These are phyloP conservation scores for Aspergillus novoparasiticus DNA, from an alignment of 2,329 filamentous ascomycete genomes.

Conservation along the genomic window DNA sequence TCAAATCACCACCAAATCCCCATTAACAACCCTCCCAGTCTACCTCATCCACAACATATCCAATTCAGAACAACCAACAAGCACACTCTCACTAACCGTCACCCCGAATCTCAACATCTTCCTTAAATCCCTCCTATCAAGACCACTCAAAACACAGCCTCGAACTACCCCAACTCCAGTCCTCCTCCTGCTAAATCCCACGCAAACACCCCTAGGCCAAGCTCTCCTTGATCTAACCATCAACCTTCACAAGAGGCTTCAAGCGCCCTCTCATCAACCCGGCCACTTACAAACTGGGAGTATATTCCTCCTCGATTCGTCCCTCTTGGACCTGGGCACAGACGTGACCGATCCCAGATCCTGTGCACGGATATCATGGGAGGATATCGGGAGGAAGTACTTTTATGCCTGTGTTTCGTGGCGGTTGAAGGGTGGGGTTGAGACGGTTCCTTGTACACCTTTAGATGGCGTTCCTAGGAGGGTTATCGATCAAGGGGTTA, in stretches of 20 bases:
- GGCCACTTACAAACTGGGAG: slow-evolving; percentile 23
- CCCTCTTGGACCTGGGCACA: slow-evolving; percentile 21
- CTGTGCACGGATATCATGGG: slow-evolving; percentile 32
- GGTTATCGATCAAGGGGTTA: background rate
- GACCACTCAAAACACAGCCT: slow-evolving; percentile 2
- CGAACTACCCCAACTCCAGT: slow-evolving; percentile 18
- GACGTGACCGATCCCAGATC: slow-evolving; percentile 22
- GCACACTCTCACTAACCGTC: background rate
- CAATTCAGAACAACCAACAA: background rate
- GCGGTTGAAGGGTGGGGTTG: slow-evolving; percentile 6
- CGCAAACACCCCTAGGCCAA: slow-evolving; percentile 20
- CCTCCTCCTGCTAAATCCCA: slow-evolving; percentile 31
- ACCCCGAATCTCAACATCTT: background rate
- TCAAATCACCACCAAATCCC: background rate
- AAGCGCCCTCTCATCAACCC: background rate
- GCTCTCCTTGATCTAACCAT: slow-evolving; percentile 28
- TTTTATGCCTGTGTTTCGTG: slow-evolving; percentile 40
- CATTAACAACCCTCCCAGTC: background rate
- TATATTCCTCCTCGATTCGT: slow-evolving; percentile 37
- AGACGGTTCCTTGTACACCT: slow-evolving; percentile 9
- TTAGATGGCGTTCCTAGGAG: background rate
- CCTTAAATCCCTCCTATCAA: slow-evolving; percentile 8
- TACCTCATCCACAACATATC: background rate
- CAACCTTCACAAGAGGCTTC: slow-evolving; percentile 16
- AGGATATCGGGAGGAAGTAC: slow-evolving; percentile 27